Evolutionary conservation across 352 stramenopile species (phyloP).

Genomic region (Pythium utonaiense): DNA sequence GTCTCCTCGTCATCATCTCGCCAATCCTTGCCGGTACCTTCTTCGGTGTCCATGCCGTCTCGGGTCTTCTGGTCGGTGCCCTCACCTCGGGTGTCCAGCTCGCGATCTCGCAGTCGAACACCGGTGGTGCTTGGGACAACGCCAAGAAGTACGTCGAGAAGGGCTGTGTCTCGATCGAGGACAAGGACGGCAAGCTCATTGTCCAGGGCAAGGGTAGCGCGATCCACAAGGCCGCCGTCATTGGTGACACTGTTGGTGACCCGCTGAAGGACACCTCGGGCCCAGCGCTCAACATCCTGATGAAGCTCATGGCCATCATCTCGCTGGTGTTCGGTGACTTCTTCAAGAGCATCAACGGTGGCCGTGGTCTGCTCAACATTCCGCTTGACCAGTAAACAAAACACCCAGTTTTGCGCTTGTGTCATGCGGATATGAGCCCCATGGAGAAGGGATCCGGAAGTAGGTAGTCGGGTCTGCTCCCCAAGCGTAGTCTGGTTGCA

Average conservation of each 20-base stretch:
- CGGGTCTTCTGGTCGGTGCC: constrained; percentile 96
- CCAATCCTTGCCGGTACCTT: constrained; percentile 97
- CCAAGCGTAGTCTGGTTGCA: constrained; percentile 2
- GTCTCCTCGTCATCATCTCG: constrained; percentile 97
- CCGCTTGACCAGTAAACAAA: constrained; percentile 33
- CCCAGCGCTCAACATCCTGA: constrained; percentile 96
- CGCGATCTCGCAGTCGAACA: constrained; percentile 97
- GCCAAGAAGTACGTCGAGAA: constrained; percentile 98
- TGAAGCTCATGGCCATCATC: constrained; percentile 96
- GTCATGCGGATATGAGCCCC: background rate
- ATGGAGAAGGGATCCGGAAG: constrained; percentile 1
- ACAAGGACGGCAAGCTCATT: constrained; percentile 91
- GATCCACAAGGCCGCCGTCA: constrained; percentile 96
- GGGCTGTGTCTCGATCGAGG: constrained; percentile 89
- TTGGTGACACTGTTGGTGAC: constrained; percentile 97
- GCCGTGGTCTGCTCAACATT: constrained; percentile 92
- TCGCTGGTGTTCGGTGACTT: constrained; percentile 95
- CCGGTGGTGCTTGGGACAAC: constrained; percentile 98
- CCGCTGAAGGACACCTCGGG: constrained; percentile 97
- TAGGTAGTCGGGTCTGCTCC: constrained; percentile 2
- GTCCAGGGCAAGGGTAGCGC: constrained; percentile 94
- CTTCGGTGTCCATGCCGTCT: constrained; percentile 95
- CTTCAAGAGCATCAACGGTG: constrained; percentile 97
- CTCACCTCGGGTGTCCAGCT: constrained; percentile 97
- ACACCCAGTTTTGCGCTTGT: constrained; percentile 15